Conservation (phyloP, 2,329 filamentous ascomycete species). For the Penicillium carneum region DNA sequence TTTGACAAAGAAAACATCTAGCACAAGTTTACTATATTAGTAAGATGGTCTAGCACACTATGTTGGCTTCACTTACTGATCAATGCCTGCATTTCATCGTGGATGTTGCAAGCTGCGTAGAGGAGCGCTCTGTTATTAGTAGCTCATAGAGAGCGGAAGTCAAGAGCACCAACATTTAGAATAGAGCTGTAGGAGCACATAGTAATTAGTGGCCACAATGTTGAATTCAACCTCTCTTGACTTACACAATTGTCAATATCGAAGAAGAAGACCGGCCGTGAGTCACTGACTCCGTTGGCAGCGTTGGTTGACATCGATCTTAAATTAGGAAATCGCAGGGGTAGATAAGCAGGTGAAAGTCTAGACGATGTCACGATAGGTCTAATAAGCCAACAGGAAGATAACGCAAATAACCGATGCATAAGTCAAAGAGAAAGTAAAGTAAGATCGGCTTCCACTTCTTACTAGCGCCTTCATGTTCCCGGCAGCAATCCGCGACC, state of each 20-base stretch:
- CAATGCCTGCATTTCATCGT: conserved; percentile 84
- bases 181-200: conserved; percentile 67
- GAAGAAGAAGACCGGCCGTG: conserved; percentile 72
- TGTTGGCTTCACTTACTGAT: conserved; percentile 61
- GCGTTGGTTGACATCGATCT: conserved; percentile 37
- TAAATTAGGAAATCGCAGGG: conserved; percentile 14
- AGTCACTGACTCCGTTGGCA: conserved; percentile 39
- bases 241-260: conserved; percentile 95
- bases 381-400: conserved; percentile 15
- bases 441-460: background rate
- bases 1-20: conserved; percentile 66
- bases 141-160: background rate
- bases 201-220: background rate
- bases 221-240: conserved; percentile 22
- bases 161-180: conserved; percentile 69
- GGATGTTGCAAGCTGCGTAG: conserved; percentile 73
- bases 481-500: conserved; percentile 9
- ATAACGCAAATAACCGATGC: conserved; percentile 26
- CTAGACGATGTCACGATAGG: conserved; percentile 11
- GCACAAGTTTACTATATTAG: background rate
- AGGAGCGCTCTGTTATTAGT: conserved; percentile 24
- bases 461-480: background rate
- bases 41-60: background rate
- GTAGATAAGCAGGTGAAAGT: conserved; percentile 1
- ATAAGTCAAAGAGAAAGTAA: conserved; percentile 22